These are phyloP conservation scores for Castanopsis chinensis DNA, from an alignment of 306 rosid species.

Conservation along the genomic window DNA sequence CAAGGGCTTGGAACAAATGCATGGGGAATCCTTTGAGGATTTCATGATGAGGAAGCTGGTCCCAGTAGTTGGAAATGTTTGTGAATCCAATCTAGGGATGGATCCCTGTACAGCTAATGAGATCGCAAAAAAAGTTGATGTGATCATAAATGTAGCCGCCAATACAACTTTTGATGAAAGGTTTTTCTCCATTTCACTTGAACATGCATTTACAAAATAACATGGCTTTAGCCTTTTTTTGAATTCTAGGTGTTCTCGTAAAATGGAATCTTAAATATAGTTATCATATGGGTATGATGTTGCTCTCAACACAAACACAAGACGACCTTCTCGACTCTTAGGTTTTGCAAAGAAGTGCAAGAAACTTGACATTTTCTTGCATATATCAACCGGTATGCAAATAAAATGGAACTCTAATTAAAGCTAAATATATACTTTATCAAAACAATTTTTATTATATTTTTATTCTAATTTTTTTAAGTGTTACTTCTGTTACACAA, in stretches of 20 bases:
- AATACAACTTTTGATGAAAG: constrained; percentile 56
- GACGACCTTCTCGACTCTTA: constrained; percentile 49
- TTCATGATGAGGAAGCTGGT: constrained; percentile 50
- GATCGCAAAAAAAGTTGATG: constrained; percentile 43
- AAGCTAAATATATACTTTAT: too few relatives aligned
- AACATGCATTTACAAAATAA: not conserved
- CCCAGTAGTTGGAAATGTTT: constrained; percentile 49
- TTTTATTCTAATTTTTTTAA: too few relatives aligned
- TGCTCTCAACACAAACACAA: constrained; percentile 51
- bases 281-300: constrained; percentile 38
- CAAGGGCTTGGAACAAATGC: constrained; percentile 33
- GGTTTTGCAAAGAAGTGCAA: constrained; percentile 46
- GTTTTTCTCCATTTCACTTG: not conserved
- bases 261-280: too few relatives aligned
- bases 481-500: constrained; percentile 4
- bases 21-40: constrained; percentile 38
- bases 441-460: too few relatives aligned
- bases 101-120: constrained; percentile 19
- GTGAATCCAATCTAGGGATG: constrained; percentile 46
- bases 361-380: constrained; percentile 47
- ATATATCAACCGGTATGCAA: constrained; percentile 46
- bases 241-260: too few relatives aligned
- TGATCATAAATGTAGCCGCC: constrained; percentile 51
- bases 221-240: not conserved
- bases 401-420: too few relatives aligned